Conservation (phyloP, 208 protist species). For the Acanthamoeba healyi region DNA sequence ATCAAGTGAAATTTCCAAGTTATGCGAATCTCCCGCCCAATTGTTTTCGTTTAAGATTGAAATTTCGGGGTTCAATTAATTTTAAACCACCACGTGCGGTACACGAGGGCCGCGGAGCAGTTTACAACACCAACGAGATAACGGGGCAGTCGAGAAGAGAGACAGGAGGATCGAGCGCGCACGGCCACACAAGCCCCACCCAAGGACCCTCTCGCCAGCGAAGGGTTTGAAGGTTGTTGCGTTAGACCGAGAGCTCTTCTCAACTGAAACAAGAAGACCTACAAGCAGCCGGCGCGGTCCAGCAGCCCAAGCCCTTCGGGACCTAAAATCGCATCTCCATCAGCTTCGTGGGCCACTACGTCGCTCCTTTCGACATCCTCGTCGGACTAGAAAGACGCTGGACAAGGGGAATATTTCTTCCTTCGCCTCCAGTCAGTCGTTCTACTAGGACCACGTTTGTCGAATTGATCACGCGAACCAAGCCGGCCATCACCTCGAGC, state of each 20-base stretch:
- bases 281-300: not conserved
- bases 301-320: not conserved
- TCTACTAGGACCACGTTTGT: not conserved
- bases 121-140: constrained; percentile 71
- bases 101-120: not conserved
- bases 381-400: not conserved
- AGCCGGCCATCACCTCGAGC: not conserved
- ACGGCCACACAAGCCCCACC: too few relatives aligned
- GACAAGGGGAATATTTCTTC: constrained; percentile 73
- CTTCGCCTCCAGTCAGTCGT: not conserved
- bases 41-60: not conserved
- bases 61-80: not conserved
- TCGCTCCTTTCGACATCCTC: not conserved
- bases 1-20: not conserved
- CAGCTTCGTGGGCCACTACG: not conserved
- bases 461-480: not conserved
- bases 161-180: not conserved
- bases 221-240: constrained; percentile 51
- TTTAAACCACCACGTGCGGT: not conserved
- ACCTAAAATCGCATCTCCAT: not conserved
- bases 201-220: not conserved
- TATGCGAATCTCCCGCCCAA: not conserved
- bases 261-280: not conserved
- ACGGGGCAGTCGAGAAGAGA: constrained; percentile 20
- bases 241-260: not conserved